Base-by-base conservation (phyloP, 2,329 filamentous ascomycete species). In the Trichoderma sp. region DNA sequence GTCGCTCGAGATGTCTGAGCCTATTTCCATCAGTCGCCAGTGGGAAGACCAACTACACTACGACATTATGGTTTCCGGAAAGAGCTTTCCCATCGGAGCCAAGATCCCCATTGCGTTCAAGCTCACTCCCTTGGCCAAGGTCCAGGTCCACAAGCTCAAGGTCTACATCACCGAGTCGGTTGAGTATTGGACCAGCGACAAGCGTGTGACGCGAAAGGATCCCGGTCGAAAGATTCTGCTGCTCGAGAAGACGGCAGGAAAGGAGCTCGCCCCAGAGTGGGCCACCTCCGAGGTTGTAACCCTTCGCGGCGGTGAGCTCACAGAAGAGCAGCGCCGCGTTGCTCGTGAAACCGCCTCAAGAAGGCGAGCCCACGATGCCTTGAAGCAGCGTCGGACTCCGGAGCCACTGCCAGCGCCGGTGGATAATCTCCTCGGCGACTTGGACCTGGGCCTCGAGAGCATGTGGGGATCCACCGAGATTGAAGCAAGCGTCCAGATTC, bases 21-120 rank as follows among this genome's bases (percentile, higher is more conserved):
- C 95, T 3, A 97, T 98, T 77, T 95, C 94, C 12, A 97, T 98
- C 78, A 95, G 93, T 74, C 87, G 95, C 24, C 94, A 93, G 74
- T 98, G 95, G 95, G 95, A 98, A 79, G 94, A 98, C 76, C 95
- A 97, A 78, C 85, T 98, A 36, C 94, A 97, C 78, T 98, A 98
- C 82, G 95, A 98, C 77, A 97, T 98, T 76, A 91, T 97, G 79
- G 97, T 98, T 70, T 97, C 94, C 1, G 95, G 95, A 70, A 97
- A 97, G 85, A 97, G 94, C 0, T 98, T 98, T 73, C 93, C 95
- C 0, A 88, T 98, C 24, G 95, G 95, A 18, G 89, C 92, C 51
- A 93, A 93, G 77, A 93, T 98, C 18, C 95, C 95, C 1, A 96
- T 98, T 72, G 94, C 94, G 1, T 97, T 98, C 85, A 97, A 97